A percentile compares a stretch with the other conserved stretches of the same genome.
phyloP scores from a whole-genome alignment of 257 asterid genomes.

The Solanum bukasovii region DNA sequence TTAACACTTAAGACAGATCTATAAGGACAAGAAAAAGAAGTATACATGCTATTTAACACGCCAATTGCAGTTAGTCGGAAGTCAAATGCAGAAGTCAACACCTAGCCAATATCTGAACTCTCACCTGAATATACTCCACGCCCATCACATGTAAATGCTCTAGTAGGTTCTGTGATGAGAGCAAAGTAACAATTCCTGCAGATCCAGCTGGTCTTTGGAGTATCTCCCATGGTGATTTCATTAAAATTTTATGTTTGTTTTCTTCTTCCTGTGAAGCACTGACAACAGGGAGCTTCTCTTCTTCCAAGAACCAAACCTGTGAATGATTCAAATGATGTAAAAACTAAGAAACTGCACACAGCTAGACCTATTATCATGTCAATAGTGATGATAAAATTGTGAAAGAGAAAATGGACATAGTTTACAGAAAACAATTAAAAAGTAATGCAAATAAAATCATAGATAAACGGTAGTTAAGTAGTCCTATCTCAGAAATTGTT shows the following conservation, averaged over 20 bases:
- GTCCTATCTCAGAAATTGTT: neutral
- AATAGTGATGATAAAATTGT: neutral
- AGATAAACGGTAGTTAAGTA: neutral
- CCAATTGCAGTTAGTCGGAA: neutral
- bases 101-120: conserved; percentile 6
- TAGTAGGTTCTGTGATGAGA: conserved; percentile 55
- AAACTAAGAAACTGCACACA: neutral
- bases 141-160: conserved; percentile 52
- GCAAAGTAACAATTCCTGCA: conserved; percentile 56
- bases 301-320: conserved; percentile 88
- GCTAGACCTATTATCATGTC: neutral
- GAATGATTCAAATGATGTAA: neutral
- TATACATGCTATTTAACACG: neutral
- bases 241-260: conserved; percentile 58
- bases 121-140: conserved; percentile 71
- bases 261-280: conserved; percentile 32
- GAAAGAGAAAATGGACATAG: neutral
- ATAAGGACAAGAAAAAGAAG: neutral
- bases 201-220: conserved; percentile 76
- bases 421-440: neutral
- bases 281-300: conserved; percentile 81
- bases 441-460: neutral
- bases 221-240: conserved; percentile 93
- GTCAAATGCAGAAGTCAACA: neutral
- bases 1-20: neutral